Evolutionary conservation across 2,329 filamentous ascomycete species (phyloP).

Genomic region (Fusarium anthophilum): DNA sequence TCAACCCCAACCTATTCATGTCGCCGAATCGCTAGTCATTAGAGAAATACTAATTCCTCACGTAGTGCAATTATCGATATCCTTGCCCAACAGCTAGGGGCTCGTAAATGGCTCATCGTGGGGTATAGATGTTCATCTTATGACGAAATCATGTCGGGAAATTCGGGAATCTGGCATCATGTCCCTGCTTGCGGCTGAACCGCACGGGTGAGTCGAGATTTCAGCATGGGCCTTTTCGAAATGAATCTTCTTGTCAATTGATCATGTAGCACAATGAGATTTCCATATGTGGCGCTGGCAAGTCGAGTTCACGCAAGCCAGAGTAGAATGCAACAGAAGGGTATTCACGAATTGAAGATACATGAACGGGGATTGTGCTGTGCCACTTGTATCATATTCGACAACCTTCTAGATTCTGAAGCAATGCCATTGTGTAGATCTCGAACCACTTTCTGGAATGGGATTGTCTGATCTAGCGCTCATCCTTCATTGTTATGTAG

Average conservation of each 20-base stretch:
- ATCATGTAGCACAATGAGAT: neutral
- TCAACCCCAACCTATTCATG: neutral
- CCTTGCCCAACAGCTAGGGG: neutral
- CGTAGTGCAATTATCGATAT: neutral
- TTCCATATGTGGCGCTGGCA: neutral
- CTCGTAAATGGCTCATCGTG: neutral
- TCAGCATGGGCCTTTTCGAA: neutral
- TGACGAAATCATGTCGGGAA: slow-evolving; percentile 2
- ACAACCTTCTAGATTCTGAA: neutral
- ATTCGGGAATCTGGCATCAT: slow-evolving; percentile 15
- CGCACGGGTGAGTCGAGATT: slow-evolving; percentile 6
- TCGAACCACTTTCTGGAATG: slow-evolving; percentile 15
- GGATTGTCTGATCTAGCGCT: slow-evolving; percentile 3
- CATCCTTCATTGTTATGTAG: neutral
- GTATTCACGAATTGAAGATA: neutral
- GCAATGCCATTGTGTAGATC: slow-evolving; percentile 8
- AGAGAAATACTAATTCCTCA: neutral
- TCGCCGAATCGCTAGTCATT: too few species aligned
- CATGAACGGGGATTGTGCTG: neutral
- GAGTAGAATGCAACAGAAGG: neutral
- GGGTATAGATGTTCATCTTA: slow-evolving; percentile 4
- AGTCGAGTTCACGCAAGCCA: neutral
- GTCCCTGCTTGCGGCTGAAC: slow-evolving; percentile 16
- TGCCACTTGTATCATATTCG: neutral
- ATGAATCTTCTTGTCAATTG: neutral